Evolutionary conservation across 768 basidiomycete genomes (phyloP), one percentile per base, ranked within the genome.

Genomic region (Roridomyces roridus): DNA sequence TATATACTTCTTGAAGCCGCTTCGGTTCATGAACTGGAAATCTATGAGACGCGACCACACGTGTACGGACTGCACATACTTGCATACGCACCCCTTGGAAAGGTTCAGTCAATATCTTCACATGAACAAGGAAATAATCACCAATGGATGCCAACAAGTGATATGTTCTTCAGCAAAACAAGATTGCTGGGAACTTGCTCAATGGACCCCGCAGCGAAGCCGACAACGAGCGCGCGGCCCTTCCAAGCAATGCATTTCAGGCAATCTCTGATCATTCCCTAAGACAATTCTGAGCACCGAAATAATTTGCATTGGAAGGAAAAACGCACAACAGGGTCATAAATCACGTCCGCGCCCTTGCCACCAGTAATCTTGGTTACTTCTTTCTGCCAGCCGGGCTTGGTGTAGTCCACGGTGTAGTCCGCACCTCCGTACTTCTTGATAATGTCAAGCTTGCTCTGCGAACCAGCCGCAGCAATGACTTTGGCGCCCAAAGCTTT

Each of bases 201-300:
- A 51, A 96, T 93, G 12, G 79, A 72, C 4, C 92, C 92, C 7
- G 82, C 91, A 4, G 91, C 93, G 71, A 96, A 98, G 6, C 96
- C 97, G 47, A 99, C 88, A n/a, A 98, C 91, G 11, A 99, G 66
- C 1, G 91, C 88, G 14, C 96, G 84, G 1, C 96, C 94, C 70
- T 96, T 95, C 88, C 96, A 98, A 0, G 90, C 91, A 53, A 95
- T 92, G 69, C 94, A 96, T 69, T 96, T 98, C 53, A 98, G 68
- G 43, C 83, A 89, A 69, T 93, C 94, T 92, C 20, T 47, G 9
- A 31, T 66, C 66, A 65, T 57, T 60, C 48, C 51, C 44, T 45
- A 29, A 37, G 51, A 21, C 6, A 45, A 2, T 18, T 45, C 8
- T 53, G 34, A 11, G 48, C 21, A 20, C 4, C 26, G 29, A 49